Percentiles rank a stretch among this genome's conserved stretches.
phyloP scores from a whole-genome alignment of 495 filamentous ascomycete species.

The Hypoxylon perforatum region DNA sequence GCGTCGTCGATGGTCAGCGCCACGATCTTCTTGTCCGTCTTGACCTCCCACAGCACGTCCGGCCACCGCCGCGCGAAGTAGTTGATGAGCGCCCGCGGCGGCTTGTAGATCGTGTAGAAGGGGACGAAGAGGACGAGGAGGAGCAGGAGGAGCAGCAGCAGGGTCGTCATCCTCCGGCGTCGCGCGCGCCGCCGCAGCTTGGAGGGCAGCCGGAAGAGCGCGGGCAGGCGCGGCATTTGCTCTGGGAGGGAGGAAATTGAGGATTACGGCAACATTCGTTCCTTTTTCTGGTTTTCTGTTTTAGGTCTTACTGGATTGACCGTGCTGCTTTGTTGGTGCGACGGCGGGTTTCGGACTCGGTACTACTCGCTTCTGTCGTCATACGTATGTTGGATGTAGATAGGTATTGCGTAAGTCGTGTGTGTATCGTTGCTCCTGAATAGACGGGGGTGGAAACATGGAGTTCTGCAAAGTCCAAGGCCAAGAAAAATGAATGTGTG shows the following conservation, averaged over 20 bases:
- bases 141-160: constrained; percentile 62
- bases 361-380: neutral
- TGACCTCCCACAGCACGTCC: constrained; percentile 77
- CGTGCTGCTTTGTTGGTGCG: no score
- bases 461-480: neutral
- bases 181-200: constrained; percentile 64
- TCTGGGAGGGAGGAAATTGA: constrained; percentile 6
- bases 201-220: constrained; percentile 61
- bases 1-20: constrained; percentile 89
- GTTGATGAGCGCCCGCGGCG: constrained; percentile 71
- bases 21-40: constrained; percentile 67
- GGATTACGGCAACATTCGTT: constrained; percentile 26
- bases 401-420: neutral
- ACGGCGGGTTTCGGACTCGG: neutral
- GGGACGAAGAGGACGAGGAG: constrained; percentile 62
- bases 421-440: neutral
- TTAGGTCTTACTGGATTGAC: neutral
- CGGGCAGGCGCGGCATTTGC: constrained; percentile 52
- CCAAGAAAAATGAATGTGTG: neutral
- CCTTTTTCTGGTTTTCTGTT: neutral
- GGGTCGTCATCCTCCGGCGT: constrained; percentile 64
- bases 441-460: neutral
- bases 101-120: constrained; percentile 78
- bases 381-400: neutral
- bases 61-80: constrained; percentile 77